Evolutionary conservation across 768 basidiomycete species (phyloP).

Genomic region (Russula brevipes): DNA sequence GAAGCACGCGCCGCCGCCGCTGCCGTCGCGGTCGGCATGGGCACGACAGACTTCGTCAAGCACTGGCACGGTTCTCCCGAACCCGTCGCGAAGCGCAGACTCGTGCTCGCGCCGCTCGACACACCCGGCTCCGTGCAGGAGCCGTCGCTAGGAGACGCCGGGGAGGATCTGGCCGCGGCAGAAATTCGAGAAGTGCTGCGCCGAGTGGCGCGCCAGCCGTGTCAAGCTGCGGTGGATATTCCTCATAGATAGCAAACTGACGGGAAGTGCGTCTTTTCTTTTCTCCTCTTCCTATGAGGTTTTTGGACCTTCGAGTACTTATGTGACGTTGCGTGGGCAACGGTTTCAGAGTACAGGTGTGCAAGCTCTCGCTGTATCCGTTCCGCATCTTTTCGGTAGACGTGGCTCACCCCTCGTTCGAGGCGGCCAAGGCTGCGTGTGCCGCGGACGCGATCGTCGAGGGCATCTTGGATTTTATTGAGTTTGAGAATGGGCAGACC

Average conservation of each 20-base stretch:
- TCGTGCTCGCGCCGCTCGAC: constrained; percentile 33
- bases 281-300: background rate
- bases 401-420: constrained; percentile 37
- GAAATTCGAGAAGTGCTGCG: constrained; percentile 52
- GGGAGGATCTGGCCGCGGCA: constrained; percentile 30
- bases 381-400: constrained; percentile 49
- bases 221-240: constrained; percentile 51
- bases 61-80: constrained; percentile 42
- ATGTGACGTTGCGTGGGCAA: too few relatives aligned
- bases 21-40: constrained; percentile 50
- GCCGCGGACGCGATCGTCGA: constrained; percentile 49
- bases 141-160: constrained; percentile 2
- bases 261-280: constrained; percentile 34
- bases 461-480: constrained; percentile 56
- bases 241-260: constrained; percentile 45
- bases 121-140: constrained; percentile 13
- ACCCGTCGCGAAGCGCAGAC: constrained; percentile 33
- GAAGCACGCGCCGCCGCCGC: constrained; percentile 55
- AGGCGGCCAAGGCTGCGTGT: constrained; percentile 48
- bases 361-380: constrained; percentile 46
- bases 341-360: constrained; percentile 39
- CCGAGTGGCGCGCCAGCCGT: constrained; percentile 48
- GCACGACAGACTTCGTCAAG: constrained; percentile 54
- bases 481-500: constrained; percentile 48
- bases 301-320: background rate